Evolutionary conservation across 805 yeast genomes (phyloP).

Genomic region (Barnettozyma populi): DNA sequence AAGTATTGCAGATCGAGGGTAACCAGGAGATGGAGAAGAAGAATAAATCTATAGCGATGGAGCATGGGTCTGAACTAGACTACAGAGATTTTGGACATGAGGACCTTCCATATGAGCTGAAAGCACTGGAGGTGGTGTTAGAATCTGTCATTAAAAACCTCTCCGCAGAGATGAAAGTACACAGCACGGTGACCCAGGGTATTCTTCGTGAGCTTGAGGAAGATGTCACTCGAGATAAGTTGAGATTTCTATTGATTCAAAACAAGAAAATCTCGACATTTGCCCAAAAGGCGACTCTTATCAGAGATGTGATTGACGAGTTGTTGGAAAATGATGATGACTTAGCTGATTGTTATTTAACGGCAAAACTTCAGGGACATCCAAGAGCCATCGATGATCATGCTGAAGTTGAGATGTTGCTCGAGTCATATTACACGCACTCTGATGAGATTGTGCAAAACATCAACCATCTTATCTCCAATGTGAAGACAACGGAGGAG

Average conservation of each 20-base stretch:
- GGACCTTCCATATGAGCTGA: conserved; percentile 76
- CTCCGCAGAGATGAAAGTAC: conserved; percentile 83
- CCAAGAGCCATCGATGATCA: conserved; percentile 58
- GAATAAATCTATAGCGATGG: not conserved
- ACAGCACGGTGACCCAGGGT: conserved; percentile 67
- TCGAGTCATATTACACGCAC: conserved; percentile 88
- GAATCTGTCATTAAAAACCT: conserved; percentile 74
- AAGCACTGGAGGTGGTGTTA: conserved; percentile 85
- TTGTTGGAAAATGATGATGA: conserved; percentile 84
- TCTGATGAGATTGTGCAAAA: conserved; percentile 93
- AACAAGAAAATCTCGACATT: conserved; percentile 82
- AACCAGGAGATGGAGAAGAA: not conserved
- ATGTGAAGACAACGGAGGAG: conserved; percentile 90
- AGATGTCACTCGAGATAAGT: conserved; percentile 72
- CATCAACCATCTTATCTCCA: conserved; percentile 68
- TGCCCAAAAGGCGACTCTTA: conserved; percentile 74
- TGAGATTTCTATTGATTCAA: conserved; percentile 74
- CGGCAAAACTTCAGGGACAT: conserved; percentile 47
- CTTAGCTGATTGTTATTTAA: conserved; percentile 71
- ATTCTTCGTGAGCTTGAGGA: conserved; percentile 74
- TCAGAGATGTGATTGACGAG: conserved; percentile 81
- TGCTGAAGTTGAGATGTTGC: conserved; percentile 80
- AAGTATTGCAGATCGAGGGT: not conserved
- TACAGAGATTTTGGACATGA: conserved; percentile 18
- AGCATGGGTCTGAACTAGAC: conserved; percentile 3